Evolutionary conservation across 2,329 filamentous ascomycete genomes (phyloP).

Genomic region (Alternaria rosae): DNA sequence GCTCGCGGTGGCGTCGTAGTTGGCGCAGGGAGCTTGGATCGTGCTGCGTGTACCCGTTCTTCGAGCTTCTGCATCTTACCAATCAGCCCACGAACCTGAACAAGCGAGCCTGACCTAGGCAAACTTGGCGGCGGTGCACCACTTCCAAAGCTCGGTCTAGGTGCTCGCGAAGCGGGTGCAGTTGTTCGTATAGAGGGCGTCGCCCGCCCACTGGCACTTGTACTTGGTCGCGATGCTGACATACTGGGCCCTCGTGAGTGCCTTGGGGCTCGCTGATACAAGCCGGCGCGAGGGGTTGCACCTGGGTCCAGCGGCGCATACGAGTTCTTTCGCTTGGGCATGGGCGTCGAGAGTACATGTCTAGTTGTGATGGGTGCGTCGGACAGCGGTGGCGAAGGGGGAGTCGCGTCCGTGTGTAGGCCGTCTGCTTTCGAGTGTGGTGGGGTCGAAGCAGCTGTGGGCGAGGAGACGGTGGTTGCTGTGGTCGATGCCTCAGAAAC

Average conservation of each 20-base stretch:
- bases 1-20: constrained; percentile 77
- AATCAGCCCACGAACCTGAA: constrained; percentile 91
- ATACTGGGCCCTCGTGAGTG: constrained; percentile 68
- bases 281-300: constrained; percentile 62
- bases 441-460: constrained; percentile 87
- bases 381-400: constrained; percentile 92
- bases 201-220: constrained; percentile 47
- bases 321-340: constrained; percentile 52
- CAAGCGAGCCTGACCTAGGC: constrained; percentile 75
- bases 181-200: constrained; percentile 54
- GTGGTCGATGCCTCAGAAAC: constrained; percentile 79
- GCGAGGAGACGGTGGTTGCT: constrained; percentile 84
- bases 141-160: constrained; percentile 53
- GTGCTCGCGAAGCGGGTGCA: constrained; percentile 45
- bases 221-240: constrained; percentile 50
- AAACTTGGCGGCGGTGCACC: constrained; percentile 60
- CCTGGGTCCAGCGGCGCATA: constrained; percentile 61
- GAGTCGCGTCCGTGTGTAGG: constrained; percentile 74
- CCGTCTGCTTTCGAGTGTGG: constrained; percentile 71
- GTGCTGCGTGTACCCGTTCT: constrained; percentile 87
- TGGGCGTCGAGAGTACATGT: constrained; percentile 50
- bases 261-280: constrained; percentile 54
- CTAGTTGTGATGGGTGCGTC: constrained; percentile 73
- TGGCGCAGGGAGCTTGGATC: constrained; percentile 89
- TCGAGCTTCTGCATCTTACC: constrained; percentile 98